These are phyloP conservation scores for Coemansia sp. DNA, from an alignment of 192 early-diverging fungal genomes.

Conservation along the genomic window DNA sequence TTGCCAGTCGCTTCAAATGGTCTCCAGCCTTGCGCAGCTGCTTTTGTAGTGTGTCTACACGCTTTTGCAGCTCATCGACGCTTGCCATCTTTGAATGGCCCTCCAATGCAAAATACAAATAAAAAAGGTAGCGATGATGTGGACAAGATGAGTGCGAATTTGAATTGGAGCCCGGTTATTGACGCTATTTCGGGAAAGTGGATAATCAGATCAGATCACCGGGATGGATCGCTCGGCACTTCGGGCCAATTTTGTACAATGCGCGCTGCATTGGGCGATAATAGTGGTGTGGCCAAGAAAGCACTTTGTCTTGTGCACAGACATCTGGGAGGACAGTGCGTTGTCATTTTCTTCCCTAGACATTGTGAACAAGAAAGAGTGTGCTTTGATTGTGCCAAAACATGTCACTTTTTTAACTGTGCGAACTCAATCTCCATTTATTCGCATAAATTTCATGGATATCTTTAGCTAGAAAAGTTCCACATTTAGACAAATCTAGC, in stretches of 20 bases:
- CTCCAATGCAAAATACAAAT: conserved; percentile 9
- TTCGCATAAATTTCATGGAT: background rate
- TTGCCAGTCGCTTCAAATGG: conserved; percentile 50
- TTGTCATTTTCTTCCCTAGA: background rate
- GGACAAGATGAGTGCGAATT: background rate
- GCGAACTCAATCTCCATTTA: background rate
- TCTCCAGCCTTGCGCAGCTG: conserved; percentile 56
- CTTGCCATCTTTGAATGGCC: conserved; percentile 15
- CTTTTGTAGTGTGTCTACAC: conserved; percentile 43
- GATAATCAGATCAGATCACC: background rate
- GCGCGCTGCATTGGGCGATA: background rate
- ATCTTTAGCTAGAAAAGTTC: background rate
- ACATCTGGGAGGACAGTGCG: background rate
- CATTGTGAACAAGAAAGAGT: background rate
- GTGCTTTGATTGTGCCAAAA: background rate
- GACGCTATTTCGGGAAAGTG: background rate
- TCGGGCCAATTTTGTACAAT: background rate
- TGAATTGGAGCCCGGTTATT: background rate
- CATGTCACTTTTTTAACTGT: background rate
- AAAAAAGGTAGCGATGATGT: background rate
- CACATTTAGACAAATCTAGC: background rate
- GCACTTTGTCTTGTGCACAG: background rate
- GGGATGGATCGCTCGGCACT: background rate
- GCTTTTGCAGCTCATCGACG: conserved; percentile 46
- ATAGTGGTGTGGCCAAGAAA: too few relatives aligned